Base-by-base conservation (phyloP, 2,329 filamentous ascomycete species). In the Epichloe gansuensis region DNA sequence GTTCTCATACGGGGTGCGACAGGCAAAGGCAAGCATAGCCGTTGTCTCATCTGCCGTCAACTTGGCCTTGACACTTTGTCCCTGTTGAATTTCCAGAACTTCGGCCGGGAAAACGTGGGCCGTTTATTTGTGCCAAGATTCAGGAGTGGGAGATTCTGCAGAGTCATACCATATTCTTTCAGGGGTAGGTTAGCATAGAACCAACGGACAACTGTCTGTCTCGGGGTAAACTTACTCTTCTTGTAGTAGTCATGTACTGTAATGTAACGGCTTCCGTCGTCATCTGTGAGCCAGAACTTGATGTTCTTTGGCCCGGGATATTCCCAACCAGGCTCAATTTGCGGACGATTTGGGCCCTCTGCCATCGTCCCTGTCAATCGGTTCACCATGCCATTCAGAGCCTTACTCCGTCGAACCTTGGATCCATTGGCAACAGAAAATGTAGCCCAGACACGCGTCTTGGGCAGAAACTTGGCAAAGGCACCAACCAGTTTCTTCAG, bases 21-120 rank as follows among this genome's bases (percentile, higher is more conserved):
- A 87, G 1, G 88, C 85, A 62, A 88, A 88, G 0, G 69, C 69
- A 46, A 91, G 81, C 87, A 93, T 91, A 0, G 69, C 61, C 0
- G 76, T 72, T 0, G 85, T 86, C 61, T 91, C 85, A 0, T 72
- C 65, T 0, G 75, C 70, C 0, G 65, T 74, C 15, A 91, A 71
- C 59, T 82, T 81, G 4, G 76, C 69, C 41, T 77, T 79, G 23
- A 82, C 74, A 0, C 77, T 66, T 61, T 93, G 87, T 0, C 85
- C 86, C 1, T 78, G 73, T 8, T 81, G 62, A 3, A 93, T 75
- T 4, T 70, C 65, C 56, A 86, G 82, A 5, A 82, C 69, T 63
- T 91, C 85, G 0, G 80, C 77, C 0, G 86, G 85, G 39, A 87
- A 67, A 85, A 88, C 0, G 72, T 73, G 0, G 85, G 83, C 11